These are phyloP conservation scores for Nakazawaea wyomingensis DNA, from an alignment of 805 yeast genomes.

Conservation along the genomic window DNA sequence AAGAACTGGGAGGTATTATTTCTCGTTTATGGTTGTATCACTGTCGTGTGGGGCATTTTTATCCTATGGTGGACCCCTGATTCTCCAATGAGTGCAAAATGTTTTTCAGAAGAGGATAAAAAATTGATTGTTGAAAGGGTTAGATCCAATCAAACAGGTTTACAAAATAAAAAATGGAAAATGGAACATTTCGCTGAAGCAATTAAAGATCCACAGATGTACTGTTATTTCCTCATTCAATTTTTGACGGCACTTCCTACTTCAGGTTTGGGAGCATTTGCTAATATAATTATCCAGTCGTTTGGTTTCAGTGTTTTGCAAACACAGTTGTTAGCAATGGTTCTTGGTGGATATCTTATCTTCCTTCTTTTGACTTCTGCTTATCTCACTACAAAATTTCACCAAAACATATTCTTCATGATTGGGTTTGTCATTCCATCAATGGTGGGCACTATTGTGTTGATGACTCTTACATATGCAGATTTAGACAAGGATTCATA, in stretches of 20 bases:
- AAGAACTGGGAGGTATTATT: slow-evolving; percentile 28
- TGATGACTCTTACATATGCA: slow-evolving; percentile 21
- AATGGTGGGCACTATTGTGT: slow-evolving; percentile 25
- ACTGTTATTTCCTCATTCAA: slow-evolving; percentile 17
- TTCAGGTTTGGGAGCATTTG: slow-evolving; percentile 19
- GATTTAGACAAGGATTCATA: slow-evolving; percentile 17
- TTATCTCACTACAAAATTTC: neutral
- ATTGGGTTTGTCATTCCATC: slow-evolving; percentile 25
- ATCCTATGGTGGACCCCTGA: slow-evolving; percentile 28
- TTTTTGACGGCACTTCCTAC: slow-evolving; percentile 15
- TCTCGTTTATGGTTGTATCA: slow-evolving; percentile 28
- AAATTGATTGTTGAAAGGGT: slow-evolving; percentile 26
- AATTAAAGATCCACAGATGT: slow-evolving; percentile 19
- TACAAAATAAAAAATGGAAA: slow-evolving; percentile 25
- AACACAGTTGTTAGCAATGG: slow-evolving; percentile 11
- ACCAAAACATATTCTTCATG: slow-evolving; percentile 19
- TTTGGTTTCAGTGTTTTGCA: slow-evolving; percentile 12
- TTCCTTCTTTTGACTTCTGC: neutral
- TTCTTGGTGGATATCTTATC: slow-evolving; percentile 11
- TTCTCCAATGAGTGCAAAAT: slow-evolving; percentile 28
- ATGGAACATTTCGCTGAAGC: slow-evolving; percentile 21
- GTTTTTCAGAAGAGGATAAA: slow-evolving; percentile 31
- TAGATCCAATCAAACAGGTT: slow-evolving; percentile 30
- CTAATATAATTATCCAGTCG: slow-evolving; percentile 15
- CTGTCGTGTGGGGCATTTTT: slow-evolving; percentile 27